phyloP scores from a whole-genome alignment of 768 basidiomycete genomes.

The Leucocoprinus birnbaumii region DNA sequence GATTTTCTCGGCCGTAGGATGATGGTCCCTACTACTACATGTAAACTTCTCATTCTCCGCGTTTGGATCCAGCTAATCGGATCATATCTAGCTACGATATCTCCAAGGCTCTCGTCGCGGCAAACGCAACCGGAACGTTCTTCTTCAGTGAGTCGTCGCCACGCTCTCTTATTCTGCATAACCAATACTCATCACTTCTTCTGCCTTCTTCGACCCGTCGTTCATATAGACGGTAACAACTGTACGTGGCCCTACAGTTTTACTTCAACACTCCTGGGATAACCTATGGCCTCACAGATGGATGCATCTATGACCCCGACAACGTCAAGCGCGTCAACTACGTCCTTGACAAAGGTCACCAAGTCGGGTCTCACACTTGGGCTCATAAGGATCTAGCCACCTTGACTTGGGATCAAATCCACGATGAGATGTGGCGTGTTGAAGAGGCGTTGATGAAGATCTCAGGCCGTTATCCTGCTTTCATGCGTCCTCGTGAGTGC shows the following conservation, averaged over 20 bases:
- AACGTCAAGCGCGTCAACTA: slow-evolving; percentile 24
- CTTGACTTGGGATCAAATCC: slow-evolving; percentile 26
- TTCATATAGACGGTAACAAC: slow-evolving; percentile 26
- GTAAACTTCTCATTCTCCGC: slow-evolving; percentile 18
- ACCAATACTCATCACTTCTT: no score
- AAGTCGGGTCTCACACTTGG: slow-evolving; percentile 42
- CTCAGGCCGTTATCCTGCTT: slow-evolving; percentile 34
- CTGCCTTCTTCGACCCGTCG: neutral
- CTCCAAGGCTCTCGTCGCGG: slow-evolving; percentile 26
- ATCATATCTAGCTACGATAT: slow-evolving; percentile 28
- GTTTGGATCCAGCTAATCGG: neutral
- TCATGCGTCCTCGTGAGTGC: slow-evolving; percentile 36
- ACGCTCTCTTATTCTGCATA: no score
- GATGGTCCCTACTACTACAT: slow-evolving; percentile 39
- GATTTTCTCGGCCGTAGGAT: slow-evolving; percentile 24
- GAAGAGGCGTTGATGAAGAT: slow-evolving; percentile 31
- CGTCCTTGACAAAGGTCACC: slow-evolving; percentile 34
- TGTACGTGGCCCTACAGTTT: slow-evolving; percentile 13
- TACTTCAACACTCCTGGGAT: no score
- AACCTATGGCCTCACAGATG: no score
- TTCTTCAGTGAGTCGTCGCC: slow-evolving; percentile 40
- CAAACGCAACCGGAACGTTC: slow-evolving; percentile 38
- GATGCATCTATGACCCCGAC: slow-evolving; percentile 30
- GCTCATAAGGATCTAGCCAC: slow-evolving; percentile 27
- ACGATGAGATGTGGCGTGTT: slow-evolving; percentile 24